Base-by-base conservation (phyloP, 1,284 basidiomycete species). In the Salmacisia buchloeana region DNA sequence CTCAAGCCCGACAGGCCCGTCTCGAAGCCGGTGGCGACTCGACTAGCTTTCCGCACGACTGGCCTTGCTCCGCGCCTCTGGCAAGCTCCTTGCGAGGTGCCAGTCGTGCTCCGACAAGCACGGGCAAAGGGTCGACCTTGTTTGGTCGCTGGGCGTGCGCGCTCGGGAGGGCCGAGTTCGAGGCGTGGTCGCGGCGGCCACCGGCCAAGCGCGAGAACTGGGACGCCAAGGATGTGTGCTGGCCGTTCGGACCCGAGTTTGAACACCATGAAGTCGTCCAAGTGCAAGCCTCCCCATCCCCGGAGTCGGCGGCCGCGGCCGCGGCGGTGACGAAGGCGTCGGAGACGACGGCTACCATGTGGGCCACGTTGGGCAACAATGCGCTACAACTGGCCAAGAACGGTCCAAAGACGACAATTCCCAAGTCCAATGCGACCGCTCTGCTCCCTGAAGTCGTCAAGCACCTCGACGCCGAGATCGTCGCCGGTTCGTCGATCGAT, bases 121-220 rank as follows among this genome's bases (percentile, higher is more conserved):
- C 7, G 27, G 29, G 36, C 31, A 31, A 41, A 18, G 36, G 25
- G 12, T 21, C 31, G 27, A 59, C 31, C 25, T 33, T 41, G 33
- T 45, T 59, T 59, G 21, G 33, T 35, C 57, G 43, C 21, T 45
- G 43, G 57, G 57, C 36, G 25, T 13, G 33, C 23, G 43, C 33
- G 57, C 43, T 45, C 25, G 45, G n/a, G 46, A 15, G 5, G 6
- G 39, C 25, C 34, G 49, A 54, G 6, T 46, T 59, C 4, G 67
- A 68, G 10, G 62, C 62, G 35, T 79, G 77, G 77, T 41, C 58
- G 7, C 61, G 63, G 46, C 66, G 67, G 18, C 77, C 77, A 2
- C 72, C 69, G 41, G 76, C 72, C 3, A 79, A 79, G 57, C 57
- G 77, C 12, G 63, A 68, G 2, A 71, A 73, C 36, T 74, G 64